Evolutionary conservation across 208 protist species (phyloP).

Genomic region (Tritrichomonas foetus): DNA sequence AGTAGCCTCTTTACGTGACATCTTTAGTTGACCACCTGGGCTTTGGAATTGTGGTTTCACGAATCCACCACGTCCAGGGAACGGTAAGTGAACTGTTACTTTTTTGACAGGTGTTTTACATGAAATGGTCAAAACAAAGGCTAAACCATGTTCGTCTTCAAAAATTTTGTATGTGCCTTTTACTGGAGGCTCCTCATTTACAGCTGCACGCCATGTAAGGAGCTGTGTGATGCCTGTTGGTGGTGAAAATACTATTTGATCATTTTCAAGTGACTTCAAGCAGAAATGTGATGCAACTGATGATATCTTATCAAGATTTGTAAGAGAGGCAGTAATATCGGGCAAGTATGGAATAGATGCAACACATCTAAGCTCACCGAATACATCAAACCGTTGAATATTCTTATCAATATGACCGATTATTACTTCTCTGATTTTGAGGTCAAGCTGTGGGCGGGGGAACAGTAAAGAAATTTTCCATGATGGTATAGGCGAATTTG

Average conservation of each 20-base stretch:
- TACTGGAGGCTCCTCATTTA: not conserved
- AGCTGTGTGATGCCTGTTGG: not conserved
- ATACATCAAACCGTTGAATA: not conserved
- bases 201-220: not conserved
- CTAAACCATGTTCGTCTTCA: not conserved
- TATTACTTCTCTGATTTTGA: constrained; percentile 4
- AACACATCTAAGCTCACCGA: not conserved
- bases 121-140: not conserved
- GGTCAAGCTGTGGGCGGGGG: not conserved
- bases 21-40: not conserved
- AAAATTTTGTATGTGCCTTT: not conserved
- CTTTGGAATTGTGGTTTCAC: constrained; percentile 19
- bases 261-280: not conserved
- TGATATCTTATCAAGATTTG: not conserved
- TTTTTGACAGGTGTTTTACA: not conserved
- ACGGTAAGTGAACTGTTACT: not conserved
- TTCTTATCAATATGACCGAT: not conserved
- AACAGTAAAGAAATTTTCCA: constrained; percentile 17
- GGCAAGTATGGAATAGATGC: not conserved
- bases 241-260: constrained; percentile 5
- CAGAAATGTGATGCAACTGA: not conserved
- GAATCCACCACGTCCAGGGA: not conserved
- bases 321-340: not conserved
- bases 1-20: not conserved
- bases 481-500: not conserved